phyloP scores from a whole-genome alignment of 306 rosid species.

The Castanea sativa region DNA sequence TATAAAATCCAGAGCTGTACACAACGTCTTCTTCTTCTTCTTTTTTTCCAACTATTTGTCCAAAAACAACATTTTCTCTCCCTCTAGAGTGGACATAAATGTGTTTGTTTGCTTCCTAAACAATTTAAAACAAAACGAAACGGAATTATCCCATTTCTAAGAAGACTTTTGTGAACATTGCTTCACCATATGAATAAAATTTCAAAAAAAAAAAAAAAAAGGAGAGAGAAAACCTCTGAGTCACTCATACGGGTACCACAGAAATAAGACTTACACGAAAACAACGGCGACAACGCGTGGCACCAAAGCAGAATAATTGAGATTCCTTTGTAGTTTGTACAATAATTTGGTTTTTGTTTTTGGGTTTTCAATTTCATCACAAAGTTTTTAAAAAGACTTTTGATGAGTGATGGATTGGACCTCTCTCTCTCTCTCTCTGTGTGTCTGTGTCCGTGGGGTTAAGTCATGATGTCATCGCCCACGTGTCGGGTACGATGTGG shows the following conservation, averaged over 20 bases:
- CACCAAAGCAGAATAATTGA: conserved; percentile 19
- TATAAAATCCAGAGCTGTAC: too few relatives aligned
- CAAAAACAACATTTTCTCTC: background rate
- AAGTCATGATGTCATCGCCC: background rate
- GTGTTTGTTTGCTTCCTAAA: conserved; percentile 9
- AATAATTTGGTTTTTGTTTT: too few relatives aligned
- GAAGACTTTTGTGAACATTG: conserved; percentile 1
- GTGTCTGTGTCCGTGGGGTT: background rate
- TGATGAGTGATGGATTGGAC: too few relatives aligned
- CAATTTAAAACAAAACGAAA: background rate
- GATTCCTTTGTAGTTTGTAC: background rate
- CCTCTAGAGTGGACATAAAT: background rate
- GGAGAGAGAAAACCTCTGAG: too few relatives aligned
- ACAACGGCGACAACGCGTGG: conserved; percentile 33
- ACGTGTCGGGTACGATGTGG: conserved; percentile 16
- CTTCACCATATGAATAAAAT: conserved; percentile 3
- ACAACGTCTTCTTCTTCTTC: background rate
- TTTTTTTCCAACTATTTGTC: background rate
- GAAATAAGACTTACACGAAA: conserved; percentile 33
- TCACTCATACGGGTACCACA: background rate
- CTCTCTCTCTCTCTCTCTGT: too few relatives aligned
- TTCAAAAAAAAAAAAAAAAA: background rate
- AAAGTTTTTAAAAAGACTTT: too few relatives aligned
- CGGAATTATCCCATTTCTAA: background rate
- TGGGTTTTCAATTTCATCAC: too few relatives aligned